Conservation (phyloP, 2,329 filamentous ascomycete genomes). For the Westerdykella sp. region DNA sequence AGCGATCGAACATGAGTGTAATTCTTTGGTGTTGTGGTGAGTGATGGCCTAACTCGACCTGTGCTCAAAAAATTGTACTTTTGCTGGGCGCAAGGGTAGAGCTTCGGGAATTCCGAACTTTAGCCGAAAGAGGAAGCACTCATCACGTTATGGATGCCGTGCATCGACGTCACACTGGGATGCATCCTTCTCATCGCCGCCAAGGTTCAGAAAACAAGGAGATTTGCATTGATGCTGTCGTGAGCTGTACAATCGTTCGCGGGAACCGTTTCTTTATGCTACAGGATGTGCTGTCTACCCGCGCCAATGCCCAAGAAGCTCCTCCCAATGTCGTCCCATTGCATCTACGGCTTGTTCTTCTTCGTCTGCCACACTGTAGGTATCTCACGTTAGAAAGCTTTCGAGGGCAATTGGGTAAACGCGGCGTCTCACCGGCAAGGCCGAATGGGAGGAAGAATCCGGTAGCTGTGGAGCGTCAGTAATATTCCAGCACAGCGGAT, state of each 20-base stretch:
- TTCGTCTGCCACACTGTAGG: constrained; percentile 59
- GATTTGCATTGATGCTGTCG: constrained; percentile 34
- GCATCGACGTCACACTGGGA: constrained; percentile 1
- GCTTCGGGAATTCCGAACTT: constrained; percentile 17
- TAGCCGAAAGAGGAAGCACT: constrained; percentile 9
- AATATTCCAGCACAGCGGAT: constrained; percentile 11
- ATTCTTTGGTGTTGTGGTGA: not conserved
- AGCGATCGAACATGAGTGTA: not conserved
- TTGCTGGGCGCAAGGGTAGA: not conserved
- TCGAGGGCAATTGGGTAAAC: not conserved
- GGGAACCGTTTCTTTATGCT: constrained; percentile 27
- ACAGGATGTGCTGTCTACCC: constrained; percentile 19
- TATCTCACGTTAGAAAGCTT: constrained; percentile 14
- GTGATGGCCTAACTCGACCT: too few species aligned
- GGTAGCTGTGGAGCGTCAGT: constrained; percentile 38
- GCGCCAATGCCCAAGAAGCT: constrained; percentile 12
- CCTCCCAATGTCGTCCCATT: constrained; percentile 7
- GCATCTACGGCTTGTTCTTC: constrained; percentile 48
- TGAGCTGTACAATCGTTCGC: constrained; percentile 29
- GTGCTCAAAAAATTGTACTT: too few species aligned
- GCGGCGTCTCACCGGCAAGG: constrained; percentile 53
- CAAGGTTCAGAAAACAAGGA: constrained; percentile 3
- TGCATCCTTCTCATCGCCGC: not conserved
- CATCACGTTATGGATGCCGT: constrained; percentile 1
- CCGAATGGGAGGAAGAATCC: constrained; percentile 56